Evolutionary conservation across 2,329 filamentous ascomycete species (phyloP), one percentile per base, ranked within the genome.

Genomic region (Colletotrichum gloeosporioides): DNA sequence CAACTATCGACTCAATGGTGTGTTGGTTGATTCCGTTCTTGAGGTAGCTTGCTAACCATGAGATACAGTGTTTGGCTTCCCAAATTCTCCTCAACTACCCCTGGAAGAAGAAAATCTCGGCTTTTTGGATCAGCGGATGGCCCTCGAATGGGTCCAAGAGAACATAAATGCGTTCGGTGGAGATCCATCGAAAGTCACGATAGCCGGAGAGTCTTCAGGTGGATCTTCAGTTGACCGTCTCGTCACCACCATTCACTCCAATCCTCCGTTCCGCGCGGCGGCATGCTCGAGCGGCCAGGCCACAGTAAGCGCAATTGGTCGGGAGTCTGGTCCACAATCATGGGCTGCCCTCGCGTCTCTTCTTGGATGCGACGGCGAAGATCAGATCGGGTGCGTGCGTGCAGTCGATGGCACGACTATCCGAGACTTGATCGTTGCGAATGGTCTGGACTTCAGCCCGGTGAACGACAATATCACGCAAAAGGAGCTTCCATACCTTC

Each of bases 131-230:
- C 91, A 93, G 78, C 84, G 90, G 27, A 82, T 91, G 0, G 91
- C 87, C 1, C 82, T 93, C 18, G 78, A 92, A 76, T 93, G 92
- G 92, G 86, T 92, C 0, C 88, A 89, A n/a, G 88, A 90, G 73
- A 92, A 93, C 73, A 92, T 93, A 65, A 87, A 84, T 2, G 85
- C 88, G 2, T 94, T 94, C 79, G 92, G 92, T 2, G 92, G 92
- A 3, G 91, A 93, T 79, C 89, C 91, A 0, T 81, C 83, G 1
- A 90, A 90, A 75, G 90, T 93, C 6, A 93, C 91, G 0, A 90
- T 93, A 49, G 92, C 89, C 87, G 92, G 92, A 6, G 87, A 93
- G 78, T 87, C 85, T 2, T 88, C 89, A 0, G 89, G 89, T 3
- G 83, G 85, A 0, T 91, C 92, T 49, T 92, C 91, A 0, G 90